A percentile compares a stretch with the other conserved stretches of the same genome.
These are phyloP conservation scores for Lentinula aciculospora DNA, from an alignment of 768 basidiomycete genomes.

Conservation along the genomic window DNA sequence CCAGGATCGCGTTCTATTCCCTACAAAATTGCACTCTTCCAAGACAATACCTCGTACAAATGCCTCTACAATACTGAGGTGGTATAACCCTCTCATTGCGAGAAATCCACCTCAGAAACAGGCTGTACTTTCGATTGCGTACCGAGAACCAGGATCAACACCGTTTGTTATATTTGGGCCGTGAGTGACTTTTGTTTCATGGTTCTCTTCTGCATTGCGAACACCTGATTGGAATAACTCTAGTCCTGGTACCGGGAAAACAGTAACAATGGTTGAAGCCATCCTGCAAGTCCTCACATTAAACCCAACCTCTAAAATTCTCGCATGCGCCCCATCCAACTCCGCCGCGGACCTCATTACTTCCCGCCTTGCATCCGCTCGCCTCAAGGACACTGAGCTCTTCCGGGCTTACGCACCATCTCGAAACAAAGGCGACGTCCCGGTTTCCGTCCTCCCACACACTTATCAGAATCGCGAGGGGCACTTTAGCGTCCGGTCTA, in stretches of 20 bases:
- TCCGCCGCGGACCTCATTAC: constrained; percentile 61
- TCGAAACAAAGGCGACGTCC: constrained; percentile 36
- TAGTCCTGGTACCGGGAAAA: constrained; percentile 66
- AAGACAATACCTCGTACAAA: constrained; percentile 8
- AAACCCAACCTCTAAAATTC: constrained; percentile 35
- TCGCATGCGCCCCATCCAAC: constrained; percentile 62
- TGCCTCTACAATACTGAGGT: constrained; percentile 17
- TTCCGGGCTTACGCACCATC: constrained; percentile 56
- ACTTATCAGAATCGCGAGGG: constrained; percentile 27
- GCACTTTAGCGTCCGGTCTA: constrained; percentile 34
- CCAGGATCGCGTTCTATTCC: constrained; percentile 47
- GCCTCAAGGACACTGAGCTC: constrained; percentile 27
- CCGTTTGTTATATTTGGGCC: constrained; percentile 64
- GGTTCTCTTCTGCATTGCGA: neutral
- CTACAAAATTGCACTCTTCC: constrained; percentile 24
- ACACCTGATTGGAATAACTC: neutral
- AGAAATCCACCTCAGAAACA: constrained; percentile 41
- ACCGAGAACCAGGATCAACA: constrained; percentile 35
- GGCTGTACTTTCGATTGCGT: constrained; percentile 42
- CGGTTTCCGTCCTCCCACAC: constrained; percentile 34
- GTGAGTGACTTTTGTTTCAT: constrained; percentile 27
- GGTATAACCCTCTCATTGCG: constrained; percentile 36
- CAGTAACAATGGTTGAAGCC: constrained; percentile 56
- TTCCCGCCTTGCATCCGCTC: constrained; percentile 26
- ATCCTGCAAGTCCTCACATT: constrained; percentile 43